Evolutionary conservation across 805 yeast genomes (phyloP).

Genomic region (Jamesozyma rosinii): DNA sequence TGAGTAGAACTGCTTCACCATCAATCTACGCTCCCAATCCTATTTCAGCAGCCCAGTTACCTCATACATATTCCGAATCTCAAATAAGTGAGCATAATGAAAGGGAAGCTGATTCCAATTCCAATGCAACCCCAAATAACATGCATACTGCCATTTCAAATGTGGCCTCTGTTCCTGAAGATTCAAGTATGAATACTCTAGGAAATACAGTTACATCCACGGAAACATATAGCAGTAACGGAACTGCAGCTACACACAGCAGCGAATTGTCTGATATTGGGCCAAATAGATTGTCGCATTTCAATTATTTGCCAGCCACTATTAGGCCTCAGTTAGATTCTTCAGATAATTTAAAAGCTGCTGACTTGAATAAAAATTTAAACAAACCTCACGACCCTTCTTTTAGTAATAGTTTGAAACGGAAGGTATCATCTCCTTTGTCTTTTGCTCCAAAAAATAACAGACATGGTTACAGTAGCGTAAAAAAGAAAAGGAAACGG

Average conservation of each 20-base stretch:
- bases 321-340: constrained; percentile 64
- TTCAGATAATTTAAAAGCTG: constrained; percentile 40
- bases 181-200: neutral
- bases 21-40: neutral
- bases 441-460: neutral
- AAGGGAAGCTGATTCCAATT: neutral
- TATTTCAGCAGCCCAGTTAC: neutral
- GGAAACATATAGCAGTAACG: constrained; percentile 4
- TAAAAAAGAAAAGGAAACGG: constrained; percentile 4
- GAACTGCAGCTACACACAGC: constrained; percentile 17
- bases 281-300: constrained; percentile 55
- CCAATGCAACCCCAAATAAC: neutral
- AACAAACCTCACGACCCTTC: constrained; percentile 22
- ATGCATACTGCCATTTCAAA: neutral
- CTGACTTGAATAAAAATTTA: constrained; percentile 38
- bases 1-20: neutral
- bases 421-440: neutral
- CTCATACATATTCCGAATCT: neutral
- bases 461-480: constrained; percentile 4
- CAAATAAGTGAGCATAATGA: neutral
- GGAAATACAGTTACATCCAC: neutral
- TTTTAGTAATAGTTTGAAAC: constrained; percentile 2
- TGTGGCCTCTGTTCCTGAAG: neutral
- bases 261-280: constrained; percentile 37
- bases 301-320: constrained; percentile 66